A percentile compares a stretch with the other conserved stretches of the same genome.
These are phyloP conservation scores for Cercospora sesami DNA, from an alignment of 2,329 filamentous ascomycete species.

Conservation along the genomic window DNA sequence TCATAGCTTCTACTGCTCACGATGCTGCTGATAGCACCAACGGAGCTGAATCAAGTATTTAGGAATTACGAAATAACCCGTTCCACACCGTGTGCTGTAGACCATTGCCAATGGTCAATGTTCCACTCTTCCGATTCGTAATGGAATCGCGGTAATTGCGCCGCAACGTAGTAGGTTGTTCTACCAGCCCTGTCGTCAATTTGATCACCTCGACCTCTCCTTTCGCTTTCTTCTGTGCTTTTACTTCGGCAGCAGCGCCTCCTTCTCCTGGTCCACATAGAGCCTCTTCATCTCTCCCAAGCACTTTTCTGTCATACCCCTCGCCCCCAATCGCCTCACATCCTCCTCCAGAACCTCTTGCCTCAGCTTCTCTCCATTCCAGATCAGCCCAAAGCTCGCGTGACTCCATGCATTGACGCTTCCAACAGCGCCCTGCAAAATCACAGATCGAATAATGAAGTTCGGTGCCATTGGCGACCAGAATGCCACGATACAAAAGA, in stretches of 20 bases:
- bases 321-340: not conserved
- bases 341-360: not conserved
- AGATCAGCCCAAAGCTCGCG: not conserved
- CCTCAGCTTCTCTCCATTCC: constrained; percentile 2
- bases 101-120: not conserved
- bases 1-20: not conserved
- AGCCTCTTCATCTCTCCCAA: not conserved
- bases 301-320: not conserved
- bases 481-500: constrained; percentile 2
- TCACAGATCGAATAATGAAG: not conserved
- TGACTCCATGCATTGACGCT: constrained; percentile 7
- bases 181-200: not conserved
- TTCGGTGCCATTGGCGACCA: constrained; percentile 1
- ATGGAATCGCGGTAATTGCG: not conserved
- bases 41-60: not conserved
- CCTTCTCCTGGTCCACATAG: not conserved
- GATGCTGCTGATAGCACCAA: not conserved
- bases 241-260: not conserved
- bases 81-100: not conserved
- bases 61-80: too few species aligned
- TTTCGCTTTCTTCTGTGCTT: too few species aligned
- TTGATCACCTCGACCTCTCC: not conserved
- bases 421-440: constrained; percentile 2
- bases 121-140: not conserved
- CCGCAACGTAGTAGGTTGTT: not conserved